Evolutionary conservation across 495 filamentous ascomycete species (phyloP).

Genomic region (Xylaria nigripes): DNA sequence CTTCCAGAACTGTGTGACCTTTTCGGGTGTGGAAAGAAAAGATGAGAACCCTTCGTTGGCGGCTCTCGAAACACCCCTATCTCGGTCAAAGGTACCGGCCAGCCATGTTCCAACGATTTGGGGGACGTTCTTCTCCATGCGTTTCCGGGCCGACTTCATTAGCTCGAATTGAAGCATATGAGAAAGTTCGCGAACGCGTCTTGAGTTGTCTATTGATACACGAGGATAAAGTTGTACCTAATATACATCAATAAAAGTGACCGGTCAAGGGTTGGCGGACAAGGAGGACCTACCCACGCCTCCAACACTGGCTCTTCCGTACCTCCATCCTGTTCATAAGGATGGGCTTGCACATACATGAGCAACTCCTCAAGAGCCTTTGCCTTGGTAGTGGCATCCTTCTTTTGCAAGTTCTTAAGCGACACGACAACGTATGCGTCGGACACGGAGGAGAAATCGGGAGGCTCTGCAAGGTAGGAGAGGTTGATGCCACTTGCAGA

Average conservation of each 20-base stretch:
- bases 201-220: constrained; percentile 75
- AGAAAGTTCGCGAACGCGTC: constrained; percentile 78
- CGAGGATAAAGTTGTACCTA: constrained; percentile 83
- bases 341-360: constrained; percentile 45
- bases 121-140: constrained; percentile 68
- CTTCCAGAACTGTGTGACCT: constrained; percentile 64
- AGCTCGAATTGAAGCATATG: constrained; percentile 68
- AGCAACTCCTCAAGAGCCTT: constrained; percentile 86
- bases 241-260: constrained; percentile 5
- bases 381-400: constrained; percentile 84
- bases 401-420: constrained; percentile 88
- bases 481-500: constrained; percentile 37
- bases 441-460: constrained; percentile 67
- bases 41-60: constrained; percentile 64
- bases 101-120: constrained; percentile 79
- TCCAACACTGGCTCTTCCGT: constrained; percentile 70
- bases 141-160: constrained; percentile 62
- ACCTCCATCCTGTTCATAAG: constrained; percentile 40
- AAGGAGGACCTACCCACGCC: constrained; percentile 58
- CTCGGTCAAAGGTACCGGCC: constrained; percentile 76
- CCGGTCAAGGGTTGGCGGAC: neutral
- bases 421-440: constrained; percentile 75
- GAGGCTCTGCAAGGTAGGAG: constrained; percentile 81
- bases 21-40: constrained; percentile 72
- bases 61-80: constrained; percentile 60